Base-by-base conservation (phyloP, 495 filamentous ascomycete species). In the Xylaria venustula region DNA sequence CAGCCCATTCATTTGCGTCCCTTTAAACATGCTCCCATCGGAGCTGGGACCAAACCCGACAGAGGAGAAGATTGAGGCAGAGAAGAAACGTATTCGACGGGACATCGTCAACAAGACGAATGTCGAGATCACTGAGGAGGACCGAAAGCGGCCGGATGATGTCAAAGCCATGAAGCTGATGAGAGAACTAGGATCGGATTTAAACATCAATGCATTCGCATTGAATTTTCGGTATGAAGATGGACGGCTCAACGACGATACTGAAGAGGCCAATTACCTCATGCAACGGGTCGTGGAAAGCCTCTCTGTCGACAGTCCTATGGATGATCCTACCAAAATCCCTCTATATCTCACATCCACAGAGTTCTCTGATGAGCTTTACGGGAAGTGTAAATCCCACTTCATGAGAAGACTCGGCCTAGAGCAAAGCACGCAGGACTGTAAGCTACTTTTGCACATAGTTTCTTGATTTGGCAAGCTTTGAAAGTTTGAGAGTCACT, bases 211-310 rank as follows among this genome's bases (percentile, higher is more conserved):
- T 58, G 72, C 71, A 7, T 79, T 82, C 63, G 65, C 73, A 0
- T 63, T 72, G 32, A 82, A 82, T 63, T 82, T 72, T 67, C 45
- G 65, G 4, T 66, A 76, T 47, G 54, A 58, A 1, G 66, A 79
- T 44, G 74, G 73, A 7, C 69, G 26, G 1, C 67, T 75, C 30
- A 81, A 81, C 59, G 67, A 63, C 5, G 75, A 79, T 51, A 75
- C 82, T n/a, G 78, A 79, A 58, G 75, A 80, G 68, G 77, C 78
- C 20, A 81, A 83, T 48, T 77, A 80, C 55, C 68, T 82, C 40
- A 81, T 77, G 64, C 64, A 54, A 45, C 66, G 75, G 15, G 75
- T 82, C n/a, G 66, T 80, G 23, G 58, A 76, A 47, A 50, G 65
- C 8, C 61, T 81, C 3, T 77, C 74, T 1, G 70, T 79, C 22